Evolutionary conservation across 495 filamentous ascomycete species (phyloP).

Genomic region (Tuber magnatum): DNA sequence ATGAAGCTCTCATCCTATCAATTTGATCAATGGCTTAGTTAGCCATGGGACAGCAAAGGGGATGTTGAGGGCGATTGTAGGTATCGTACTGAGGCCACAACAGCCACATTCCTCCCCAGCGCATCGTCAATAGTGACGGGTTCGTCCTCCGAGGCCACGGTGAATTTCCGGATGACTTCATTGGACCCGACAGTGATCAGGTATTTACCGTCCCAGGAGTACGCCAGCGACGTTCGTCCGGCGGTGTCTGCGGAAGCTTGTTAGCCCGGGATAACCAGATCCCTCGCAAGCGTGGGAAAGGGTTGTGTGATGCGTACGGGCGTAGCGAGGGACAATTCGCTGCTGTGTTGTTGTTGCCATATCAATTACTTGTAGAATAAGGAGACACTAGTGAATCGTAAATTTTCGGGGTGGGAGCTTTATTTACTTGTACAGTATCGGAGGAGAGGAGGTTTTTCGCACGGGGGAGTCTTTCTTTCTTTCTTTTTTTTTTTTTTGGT

Average conservation of each 20-base stretch:
- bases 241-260: constrained; percentile 51
- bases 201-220: constrained; percentile 62
- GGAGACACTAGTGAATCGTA: too few relatives aligned
- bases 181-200: constrained; percentile 84
- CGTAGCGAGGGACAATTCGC: constrained; percentile 31
- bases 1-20: constrained; percentile 73
- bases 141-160: constrained; percentile 81
- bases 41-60: neutral
- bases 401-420: neutral
- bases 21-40: constrained; percentile 1
- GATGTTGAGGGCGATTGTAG: constrained; percentile 9
- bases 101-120: constrained; percentile 67
- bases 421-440: too few relatives aligned
- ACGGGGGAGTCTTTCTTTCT: neutral
- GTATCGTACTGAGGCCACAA: constrained; percentile 57
- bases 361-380: neutral
- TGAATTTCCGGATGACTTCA: constrained; percentile 82
- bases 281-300: neutral
- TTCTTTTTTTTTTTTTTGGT: neutral
- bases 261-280: constrained; percentile 10
- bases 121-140: constrained; percentile 84
- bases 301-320: constrained; percentile 18
- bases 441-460: neutral
- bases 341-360: constrained; percentile 24
- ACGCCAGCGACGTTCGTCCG: constrained; percentile 58